Evolutionary conservation across 2,329 filamentous ascomycete genomes (phyloP).

Genomic region (Pezicula neosporulosa): DNA sequence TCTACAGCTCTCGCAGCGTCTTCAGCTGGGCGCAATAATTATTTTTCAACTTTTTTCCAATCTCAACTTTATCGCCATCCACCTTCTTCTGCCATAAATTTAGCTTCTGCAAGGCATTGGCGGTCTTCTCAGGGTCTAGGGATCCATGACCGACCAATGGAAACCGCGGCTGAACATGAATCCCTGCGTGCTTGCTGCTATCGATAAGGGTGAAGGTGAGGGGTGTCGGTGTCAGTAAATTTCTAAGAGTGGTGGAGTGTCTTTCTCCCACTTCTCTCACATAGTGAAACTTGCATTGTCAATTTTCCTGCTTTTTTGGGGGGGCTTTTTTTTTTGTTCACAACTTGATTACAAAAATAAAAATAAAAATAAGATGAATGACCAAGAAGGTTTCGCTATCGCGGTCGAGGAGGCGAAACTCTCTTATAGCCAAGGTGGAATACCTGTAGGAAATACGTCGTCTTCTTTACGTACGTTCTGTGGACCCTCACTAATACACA

Average conservation of each 20-base stretch:
- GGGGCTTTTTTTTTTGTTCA: too few relatives aligned
- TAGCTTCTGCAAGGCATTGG: neutral
- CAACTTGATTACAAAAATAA: too few relatives aligned
- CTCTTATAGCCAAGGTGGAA: constrained; percentile 43
- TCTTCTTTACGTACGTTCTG: neutral
- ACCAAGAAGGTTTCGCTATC: constrained; percentile 38
- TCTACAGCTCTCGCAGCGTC: too few relatives aligned
- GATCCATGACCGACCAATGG: too few relatives aligned
- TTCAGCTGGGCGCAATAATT: neutral
- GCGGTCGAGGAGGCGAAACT: constrained; percentile 44
- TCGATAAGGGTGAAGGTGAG: constrained; percentile 3
- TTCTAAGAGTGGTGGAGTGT: too few relatives aligned
- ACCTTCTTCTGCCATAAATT: constrained; percentile 2
- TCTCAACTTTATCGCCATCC: neutral
- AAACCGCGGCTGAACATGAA: neutral
- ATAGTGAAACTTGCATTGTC: neutral
- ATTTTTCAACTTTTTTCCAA: neutral
- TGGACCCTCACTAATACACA: neutral
- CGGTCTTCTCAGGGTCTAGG: too few relatives aligned
- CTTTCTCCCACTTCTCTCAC: too few relatives aligned
- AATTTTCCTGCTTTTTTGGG: neutral
- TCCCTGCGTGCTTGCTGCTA: neutral
- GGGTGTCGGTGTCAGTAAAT: neutral
- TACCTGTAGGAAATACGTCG: constrained; percentile 35
- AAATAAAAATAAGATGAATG: constrained; percentile 31